Base-by-base conservation (phyloP, 2,329 filamentous ascomycete genomes). In the Colletotrichum tamarilloi region DNA sequence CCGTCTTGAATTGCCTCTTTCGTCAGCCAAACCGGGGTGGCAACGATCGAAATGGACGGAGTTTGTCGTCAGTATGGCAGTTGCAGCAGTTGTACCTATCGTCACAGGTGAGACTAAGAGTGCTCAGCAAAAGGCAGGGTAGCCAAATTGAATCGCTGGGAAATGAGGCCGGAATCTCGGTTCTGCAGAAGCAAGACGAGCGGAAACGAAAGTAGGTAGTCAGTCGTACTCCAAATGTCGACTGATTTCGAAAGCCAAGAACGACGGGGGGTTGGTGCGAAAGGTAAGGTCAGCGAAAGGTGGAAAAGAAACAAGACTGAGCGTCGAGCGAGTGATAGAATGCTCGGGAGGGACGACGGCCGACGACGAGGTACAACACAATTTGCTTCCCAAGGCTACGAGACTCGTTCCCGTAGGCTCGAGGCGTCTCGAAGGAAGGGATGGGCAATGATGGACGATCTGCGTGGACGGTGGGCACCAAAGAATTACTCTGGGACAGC, bases 191-290 rank as follows among this genome's bases (percentile, higher is more conserved):
- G 30, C 8, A 38, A 55, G 63, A 57, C 26, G 30, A 55, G 57
- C 57, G 42, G 46, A 73, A 73, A 70, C 38, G 66, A 73, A 53
- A 56, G 70, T 70, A 42, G 57, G 19, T n/a, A 49, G 8, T 8
- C 19, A 46, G 16, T 9, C 42, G 42, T 49, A 22, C 42, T 42
- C 14, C 38, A 42, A 19, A 42, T 42, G 35, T 56, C 46, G 30
- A 49, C 22, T 59, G n/a, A 14, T 53, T 14, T 73, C 70, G 55
- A 46, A 28, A 16, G 66, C 60, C 55, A 62, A 60, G 46, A 38
- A 42, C n/a, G 35, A 16, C 60, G n/a, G 42, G 8, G 8, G 16
- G 42, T 49, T n/a, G 42, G 42, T 19, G 42, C 42, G 42, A 49
- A 49, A 49, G 19, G 42, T 49, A 59, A 55, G 22, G 67, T 22